Base-by-base conservation (phyloP, 2,329 filamentous ascomycete genomes). In the Zalaria obscura region DNA sequence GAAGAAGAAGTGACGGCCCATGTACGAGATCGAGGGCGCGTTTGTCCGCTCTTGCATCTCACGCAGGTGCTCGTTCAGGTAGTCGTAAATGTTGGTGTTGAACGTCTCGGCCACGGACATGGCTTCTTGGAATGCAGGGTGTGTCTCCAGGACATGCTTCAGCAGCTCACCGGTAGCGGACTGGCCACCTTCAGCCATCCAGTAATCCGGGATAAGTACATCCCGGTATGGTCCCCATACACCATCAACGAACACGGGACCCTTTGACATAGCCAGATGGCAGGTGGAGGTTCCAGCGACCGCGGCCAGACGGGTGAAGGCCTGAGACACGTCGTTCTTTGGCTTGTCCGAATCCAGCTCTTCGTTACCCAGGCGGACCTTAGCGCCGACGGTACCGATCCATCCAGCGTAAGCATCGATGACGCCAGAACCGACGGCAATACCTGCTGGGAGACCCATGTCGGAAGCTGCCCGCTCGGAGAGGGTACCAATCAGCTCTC, bases 401-500 rank as follows among this genome's bases (percentile, higher is more conserved):
- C 91, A 98, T 48, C 91, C 91, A 45, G 91, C 91, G 55, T 98
- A 98, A 11, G 91, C 91, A 60, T 98, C 91, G 56, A 98, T 98
- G 48, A 98, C 91, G 61, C 88, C 88, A 55, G 86, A 93, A 41
- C 91, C 91, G 42, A 98, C 83, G 11, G 91, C 86, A 51, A 95
- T 91, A 33, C 88, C 89, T 18, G 81, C 71, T 4, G 81, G 81
- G 3, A 98, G 73, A 5, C 91, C 89, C 46, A 98, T 76, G 49
- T 95, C 83, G 38, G 70, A 64, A 10, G 83, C 85, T 4, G 91
- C 88, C 55, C 83, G 83, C 48, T 89, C 81, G 54, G 82, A 91
- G 11, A 98, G 70, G 0, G 75, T 78, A 40, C 89, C 91, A 27
- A 93, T 86, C 4, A 89, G 73, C 61, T 98, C 89, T 48, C 91